These are phyloP conservation scores for Dalbergia cochinchinensis DNA, from an alignment of 306 rosid genomes.

Conservation along the genomic window DNA sequence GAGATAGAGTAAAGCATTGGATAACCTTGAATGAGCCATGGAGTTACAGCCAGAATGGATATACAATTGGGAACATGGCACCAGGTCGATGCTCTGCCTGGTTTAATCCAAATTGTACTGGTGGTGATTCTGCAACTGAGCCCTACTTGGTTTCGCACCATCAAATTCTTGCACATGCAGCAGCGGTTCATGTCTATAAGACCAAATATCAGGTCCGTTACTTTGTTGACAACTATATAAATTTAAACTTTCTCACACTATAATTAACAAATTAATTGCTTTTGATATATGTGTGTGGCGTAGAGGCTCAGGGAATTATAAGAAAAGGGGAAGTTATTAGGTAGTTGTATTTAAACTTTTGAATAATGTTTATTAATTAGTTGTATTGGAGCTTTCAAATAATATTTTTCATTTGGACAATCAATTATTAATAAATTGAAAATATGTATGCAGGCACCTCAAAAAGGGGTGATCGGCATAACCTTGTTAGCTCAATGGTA, in stretches of 20 bases:
- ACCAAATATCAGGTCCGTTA: constrained; percentile 40
- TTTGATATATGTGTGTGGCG: no score
- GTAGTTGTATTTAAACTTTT: no score
- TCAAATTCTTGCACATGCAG: constrained; percentile 59
- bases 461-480: constrained; percentile 63
- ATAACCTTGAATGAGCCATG: constrained; percentile 48
- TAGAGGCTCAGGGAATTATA: no score
- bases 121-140: constrained; percentile 54
- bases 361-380: neutral
- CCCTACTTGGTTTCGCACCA: constrained; percentile 61
- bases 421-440: no score
- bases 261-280: no score
- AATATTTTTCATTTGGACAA: constrained; percentile 3
- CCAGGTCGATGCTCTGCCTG: constrained; percentile 55
- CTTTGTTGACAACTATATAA: neutral
- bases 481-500: constrained; percentile 49
- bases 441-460: constrained; percentile 41
- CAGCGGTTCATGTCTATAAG: constrained; percentile 50
- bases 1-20: neutral
- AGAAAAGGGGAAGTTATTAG: neutral
- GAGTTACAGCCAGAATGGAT: constrained; percentile 35
- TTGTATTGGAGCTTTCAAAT: neutral
- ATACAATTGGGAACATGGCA: neutral
- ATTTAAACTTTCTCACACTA: neutral
- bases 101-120: constrained; percentile 46